Conservation (phyloP, 345 rosid genomes). For the Rhodomyrtus tomentosa region DNA sequence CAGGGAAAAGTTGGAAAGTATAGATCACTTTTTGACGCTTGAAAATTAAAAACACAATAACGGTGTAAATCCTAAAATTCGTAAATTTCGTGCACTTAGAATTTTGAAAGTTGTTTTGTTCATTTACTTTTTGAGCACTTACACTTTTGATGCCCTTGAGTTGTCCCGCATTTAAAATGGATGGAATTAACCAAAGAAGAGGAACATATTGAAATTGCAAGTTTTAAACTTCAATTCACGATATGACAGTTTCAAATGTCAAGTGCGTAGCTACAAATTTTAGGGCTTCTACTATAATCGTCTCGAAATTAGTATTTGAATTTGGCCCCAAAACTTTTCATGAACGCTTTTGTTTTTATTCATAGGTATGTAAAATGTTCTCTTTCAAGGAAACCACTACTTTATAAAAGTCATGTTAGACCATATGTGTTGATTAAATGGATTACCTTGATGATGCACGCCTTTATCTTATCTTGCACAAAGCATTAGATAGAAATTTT, state of each 20-base stretch:
- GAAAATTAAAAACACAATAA: neutral
- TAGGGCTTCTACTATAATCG: neutral
- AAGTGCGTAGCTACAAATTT: neutral
- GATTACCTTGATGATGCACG: neutral
- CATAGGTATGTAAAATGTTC: neutral
- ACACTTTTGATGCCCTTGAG: neutral
- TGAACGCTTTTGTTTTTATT: neutral
- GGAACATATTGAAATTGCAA: neutral
- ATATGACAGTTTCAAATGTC: neutral
- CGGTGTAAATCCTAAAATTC: neutral
- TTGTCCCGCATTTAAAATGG: neutral
- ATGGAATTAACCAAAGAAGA: neutral
- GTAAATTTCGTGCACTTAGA: neutral
- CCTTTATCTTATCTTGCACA: neutral
- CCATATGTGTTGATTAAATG: neutral
- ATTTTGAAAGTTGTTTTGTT: neutral
- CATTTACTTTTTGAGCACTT: neutral
- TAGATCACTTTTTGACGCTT: neutral
- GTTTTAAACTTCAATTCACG: neutral
- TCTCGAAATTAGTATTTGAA: neutral
- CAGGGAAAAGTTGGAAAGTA: neutral
- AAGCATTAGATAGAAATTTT: neutral
- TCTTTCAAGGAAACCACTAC: neutral
- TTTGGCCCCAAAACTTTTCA: neutral
- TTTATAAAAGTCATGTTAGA: neutral